Percentiles rank a stretch among this genome's conserved stretches.
Evolutionary conservation across 2,329 filamentous ascomycete genomes (phyloP).

Genomic region (Elsinoe perseae): DNA sequence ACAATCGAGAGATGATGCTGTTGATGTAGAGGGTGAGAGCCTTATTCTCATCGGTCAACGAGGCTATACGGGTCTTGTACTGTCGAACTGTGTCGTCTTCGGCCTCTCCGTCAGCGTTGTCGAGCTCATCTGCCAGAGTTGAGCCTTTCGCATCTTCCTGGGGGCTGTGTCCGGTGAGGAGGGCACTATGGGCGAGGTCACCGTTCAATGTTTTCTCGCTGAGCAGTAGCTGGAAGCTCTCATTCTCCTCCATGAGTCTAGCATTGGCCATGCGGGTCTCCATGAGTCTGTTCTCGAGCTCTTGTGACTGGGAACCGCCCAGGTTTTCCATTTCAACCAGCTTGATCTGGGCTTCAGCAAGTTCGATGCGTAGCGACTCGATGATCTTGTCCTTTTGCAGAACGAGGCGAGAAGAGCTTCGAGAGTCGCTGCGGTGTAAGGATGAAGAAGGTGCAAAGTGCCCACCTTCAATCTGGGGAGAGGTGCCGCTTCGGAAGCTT

Average conservation of each 20-base stretch:
- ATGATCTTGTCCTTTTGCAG: constrained; percentile 96
- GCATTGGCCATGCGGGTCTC: constrained; percentile 95
- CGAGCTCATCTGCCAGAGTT: constrained; percentile 82
- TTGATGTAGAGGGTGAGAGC: constrained; percentile 96
- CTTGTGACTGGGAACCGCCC: constrained; percentile 76
- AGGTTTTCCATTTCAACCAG: constrained; percentile 89
- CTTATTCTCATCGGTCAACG: constrained; percentile 89
- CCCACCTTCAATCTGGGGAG: constrained; percentile 62
- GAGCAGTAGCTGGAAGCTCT: constrained; percentile 91
- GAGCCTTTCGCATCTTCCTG: constrained; percentile 36
- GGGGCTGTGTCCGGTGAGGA: constrained; percentile 52
- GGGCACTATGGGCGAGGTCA: constrained; percentile 76
- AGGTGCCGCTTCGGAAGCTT: constrained; percentile 40
- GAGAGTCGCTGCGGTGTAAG: constrained; percentile 77
- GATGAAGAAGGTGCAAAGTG: constrained; percentile 84
- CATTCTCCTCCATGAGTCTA: constrained; percentile 94
- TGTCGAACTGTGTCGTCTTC: constrained; percentile 56
- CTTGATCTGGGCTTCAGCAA: constrained; percentile 93
- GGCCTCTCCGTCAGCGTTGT: constrained; percentile 49
- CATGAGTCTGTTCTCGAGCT: constrained; percentile 83
- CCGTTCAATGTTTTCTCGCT: constrained; percentile 94
- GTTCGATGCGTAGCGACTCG: constrained; percentile 80
- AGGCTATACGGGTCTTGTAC: constrained; percentile 70
- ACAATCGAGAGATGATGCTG: constrained; percentile 92
- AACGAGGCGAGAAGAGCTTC: constrained; percentile 72